phyloP scores from a whole-genome alignment of 352 stramenopile species.

The Salisapilia sapeloensis region DNA sequence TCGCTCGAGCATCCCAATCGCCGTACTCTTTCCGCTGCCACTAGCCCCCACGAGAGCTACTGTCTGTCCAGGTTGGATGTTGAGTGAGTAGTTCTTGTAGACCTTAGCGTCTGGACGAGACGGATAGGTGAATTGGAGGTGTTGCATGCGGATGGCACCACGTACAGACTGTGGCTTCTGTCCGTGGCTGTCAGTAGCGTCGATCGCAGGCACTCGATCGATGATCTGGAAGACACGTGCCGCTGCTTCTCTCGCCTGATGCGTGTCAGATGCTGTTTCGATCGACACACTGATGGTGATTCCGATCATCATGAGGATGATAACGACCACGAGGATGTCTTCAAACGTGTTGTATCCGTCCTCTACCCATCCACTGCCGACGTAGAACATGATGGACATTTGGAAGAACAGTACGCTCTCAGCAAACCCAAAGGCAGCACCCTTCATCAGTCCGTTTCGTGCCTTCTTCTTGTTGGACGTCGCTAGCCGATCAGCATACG shows the following conservation, averaged over 20 bases:
- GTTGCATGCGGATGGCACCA: constrained; percentile 61
- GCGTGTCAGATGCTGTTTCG: constrained; percentile 20
- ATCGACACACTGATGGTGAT: constrained; percentile 37
- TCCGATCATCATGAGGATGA: constrained; percentile 29
- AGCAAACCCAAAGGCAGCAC: constrained; percentile 21
- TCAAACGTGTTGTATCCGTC: constrained; percentile 18
- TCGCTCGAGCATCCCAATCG: constrained; percentile 62
- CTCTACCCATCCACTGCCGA: constrained; percentile 25
- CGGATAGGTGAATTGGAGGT: constrained; percentile 85
- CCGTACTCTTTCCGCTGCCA: constrained; percentile 78
- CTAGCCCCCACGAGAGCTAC: constrained; percentile 77
- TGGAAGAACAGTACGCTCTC: constrained; percentile 27
- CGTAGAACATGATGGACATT: constrained; percentile 34
- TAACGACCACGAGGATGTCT: constrained; percentile 27
- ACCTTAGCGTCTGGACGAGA: constrained; percentile 49
- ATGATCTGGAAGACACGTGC: constrained; percentile 67
- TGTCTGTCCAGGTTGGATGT: constrained; percentile 35
- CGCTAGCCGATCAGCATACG: constrained; percentile 12
- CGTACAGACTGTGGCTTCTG: constrained; percentile 6
- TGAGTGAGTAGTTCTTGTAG: constrained; percentile 63
- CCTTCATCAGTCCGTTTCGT: constrained; percentile 12
- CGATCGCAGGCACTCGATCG: constrained; percentile 32
- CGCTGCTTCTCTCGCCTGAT: constrained; percentile 38
- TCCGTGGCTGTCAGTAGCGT: constrained; percentile 7
- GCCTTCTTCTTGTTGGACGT: constrained; percentile 13